phyloP scores from a whole-genome alignment of 169 alveolate genomes.

The Eimeria tenella region DNA sequence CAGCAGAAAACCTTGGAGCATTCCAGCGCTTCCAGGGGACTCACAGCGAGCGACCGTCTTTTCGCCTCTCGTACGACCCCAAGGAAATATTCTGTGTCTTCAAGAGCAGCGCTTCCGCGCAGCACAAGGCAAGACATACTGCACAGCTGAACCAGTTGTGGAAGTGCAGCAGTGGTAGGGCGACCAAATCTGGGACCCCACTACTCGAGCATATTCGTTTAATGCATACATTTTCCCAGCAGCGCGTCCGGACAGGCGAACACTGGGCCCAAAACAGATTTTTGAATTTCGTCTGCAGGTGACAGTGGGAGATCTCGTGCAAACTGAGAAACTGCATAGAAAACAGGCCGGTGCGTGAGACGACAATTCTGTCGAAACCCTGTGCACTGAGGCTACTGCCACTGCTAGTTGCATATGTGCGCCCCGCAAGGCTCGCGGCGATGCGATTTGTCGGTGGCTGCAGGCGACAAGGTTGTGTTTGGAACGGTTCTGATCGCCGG shows the following conservation, averaged over 20 bases:
- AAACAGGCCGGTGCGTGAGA: conserved; percentile 85
- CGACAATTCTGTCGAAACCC: no score
- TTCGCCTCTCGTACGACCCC: conserved; percentile 52
- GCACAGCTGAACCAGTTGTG: not conserved
- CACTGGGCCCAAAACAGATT: no score
- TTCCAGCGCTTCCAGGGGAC: conserved; percentile 34
- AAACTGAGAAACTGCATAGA: conserved; percentile 89
- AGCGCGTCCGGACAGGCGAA: no score
- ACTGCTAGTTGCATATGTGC: not conserved
- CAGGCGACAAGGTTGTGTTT: conserved; percentile 83
- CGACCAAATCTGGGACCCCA: not conserved
- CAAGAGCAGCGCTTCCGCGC: conserved; percentile 75
- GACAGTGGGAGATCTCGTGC: conserved; percentile 91
- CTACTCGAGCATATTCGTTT: no score
- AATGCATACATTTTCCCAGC: no score
- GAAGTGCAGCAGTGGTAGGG: conserved; percentile 16
- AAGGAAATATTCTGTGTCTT: conserved; percentile 70
- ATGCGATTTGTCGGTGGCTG: not conserved
- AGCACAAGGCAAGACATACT: conserved; percentile 63
- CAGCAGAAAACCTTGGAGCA: not conserved
- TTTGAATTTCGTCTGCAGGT: conserved; percentile 78
- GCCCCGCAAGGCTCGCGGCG: not conserved
- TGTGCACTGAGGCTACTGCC: not conserved
- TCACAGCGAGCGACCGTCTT: conserved; percentile 43
- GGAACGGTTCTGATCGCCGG: conserved; percentile 92